A percentile compares a stretch with the other conserved stretches of the same genome.
Conservation (phyloP, 345 rosid species). For the Rhodamnia rubescens region DNA sequence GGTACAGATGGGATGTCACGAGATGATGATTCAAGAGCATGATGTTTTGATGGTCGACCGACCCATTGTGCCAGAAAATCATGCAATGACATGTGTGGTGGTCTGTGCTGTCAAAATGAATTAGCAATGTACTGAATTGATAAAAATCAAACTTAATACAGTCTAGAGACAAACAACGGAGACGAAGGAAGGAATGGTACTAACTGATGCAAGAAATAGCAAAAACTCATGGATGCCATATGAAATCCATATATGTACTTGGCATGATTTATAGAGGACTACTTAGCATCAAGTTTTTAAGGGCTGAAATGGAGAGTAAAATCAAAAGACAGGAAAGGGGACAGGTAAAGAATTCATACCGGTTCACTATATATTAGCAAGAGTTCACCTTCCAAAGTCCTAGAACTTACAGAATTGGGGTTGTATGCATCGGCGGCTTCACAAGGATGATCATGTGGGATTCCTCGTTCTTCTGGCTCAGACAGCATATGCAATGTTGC, state of each 20-base stretch:
- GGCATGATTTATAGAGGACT: background rate
- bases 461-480: background rate
- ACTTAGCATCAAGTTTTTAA: background rate
- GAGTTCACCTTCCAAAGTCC: background rate
- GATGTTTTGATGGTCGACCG: no score
- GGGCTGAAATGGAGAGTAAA: background rate
- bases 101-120: background rate
- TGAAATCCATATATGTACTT: no score
- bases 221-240: background rate
- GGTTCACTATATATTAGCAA: background rate
- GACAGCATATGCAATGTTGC: background rate
- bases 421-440: background rate
- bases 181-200: background rate
- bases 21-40: no score
- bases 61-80: background rate
- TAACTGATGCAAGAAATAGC: background rate
- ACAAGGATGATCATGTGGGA: background rate
- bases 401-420: background rate
- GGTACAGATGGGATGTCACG: background rate
- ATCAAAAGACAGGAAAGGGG: background rate
- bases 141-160: background rate
- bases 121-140: background rate
- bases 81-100: background rate
- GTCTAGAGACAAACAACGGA: background rate
- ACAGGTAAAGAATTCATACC: background rate